Base-by-base conservation (phyloP, 2,329 filamentous ascomycete species). In the Penicillium thymicola region DNA sequence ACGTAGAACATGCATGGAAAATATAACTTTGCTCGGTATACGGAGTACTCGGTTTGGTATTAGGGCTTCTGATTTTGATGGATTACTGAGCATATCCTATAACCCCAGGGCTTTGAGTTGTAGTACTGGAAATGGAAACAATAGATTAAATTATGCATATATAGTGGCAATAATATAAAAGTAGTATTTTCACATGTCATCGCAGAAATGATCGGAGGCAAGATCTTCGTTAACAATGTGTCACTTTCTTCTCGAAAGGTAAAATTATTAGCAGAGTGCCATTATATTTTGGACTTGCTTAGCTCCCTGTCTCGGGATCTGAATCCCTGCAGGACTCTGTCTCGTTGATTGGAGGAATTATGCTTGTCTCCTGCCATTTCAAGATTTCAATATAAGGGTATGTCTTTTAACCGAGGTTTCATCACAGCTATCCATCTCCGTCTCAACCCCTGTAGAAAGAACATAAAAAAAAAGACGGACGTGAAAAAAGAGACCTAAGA, bases 1-100 rank as follows among this genome's bases (percentile, higher is more conserved):
- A 61, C 69, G 70, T 65, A 72, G 70, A 73, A 73, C 49, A 70
- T 72, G 71, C 70, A 73, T 72, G 65, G 71, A 72, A 73, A 63
- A 67, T 67, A 61, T 65, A 62, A 65, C 61, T 56, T 44, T 65
- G 38, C 44, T 60, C 55, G 49, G 48, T 13, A 50, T 25, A 51
- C 27, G 47, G 18, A 51, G 44, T 25, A 51, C 27, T 50, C 23
- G 53, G 44, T 28, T 50, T 36, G 44, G 14, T 11, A 14, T 34
- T 23, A 21, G 34, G 54, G 28, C 4, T 36, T 36, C 21, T 25
- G 5, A 13, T 21, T 30, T 38, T 34, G n/a, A 25, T 11, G 10
- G 46, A 49, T 10, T 25, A 23, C 6, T 14, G n/a, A 14, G 7
- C 11, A 40, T 10, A 38, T 38, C 11, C 23, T 28, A 28, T 16